A percentile compares a stretch with the other conserved stretches of the same genome.
Conservation (phyloP, 331 rosid genomes). For the Prunus yedoensis region DNA sequence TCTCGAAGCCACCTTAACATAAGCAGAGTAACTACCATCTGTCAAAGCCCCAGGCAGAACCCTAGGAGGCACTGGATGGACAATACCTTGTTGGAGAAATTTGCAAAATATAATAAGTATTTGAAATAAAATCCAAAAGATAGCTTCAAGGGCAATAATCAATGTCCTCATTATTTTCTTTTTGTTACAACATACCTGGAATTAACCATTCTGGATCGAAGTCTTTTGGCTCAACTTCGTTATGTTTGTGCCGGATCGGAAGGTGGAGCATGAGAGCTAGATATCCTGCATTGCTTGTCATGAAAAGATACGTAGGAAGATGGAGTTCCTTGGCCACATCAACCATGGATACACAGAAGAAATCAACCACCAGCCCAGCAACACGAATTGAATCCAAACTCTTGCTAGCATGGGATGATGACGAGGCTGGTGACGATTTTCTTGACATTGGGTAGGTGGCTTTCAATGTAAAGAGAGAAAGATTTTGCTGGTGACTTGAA, state of each 20-base stretch:
- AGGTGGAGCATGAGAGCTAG: constrained; percentile 13
- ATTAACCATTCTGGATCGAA: constrained; percentile 14
- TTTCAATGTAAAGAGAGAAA: constrained; percentile 21
- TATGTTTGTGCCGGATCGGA: background rate
- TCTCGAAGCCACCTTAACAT: constrained; percentile 19
- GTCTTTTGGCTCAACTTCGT: background rate
- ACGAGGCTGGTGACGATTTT: constrained; percentile 28
- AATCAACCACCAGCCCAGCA: constrained; percentile 25
- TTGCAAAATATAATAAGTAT: too few species aligned
- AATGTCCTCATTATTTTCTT: too few species aligned
- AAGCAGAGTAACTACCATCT: constrained; percentile 20
- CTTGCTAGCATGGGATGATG: background rate
- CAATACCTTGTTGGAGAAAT: background rate
- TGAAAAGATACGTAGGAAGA: constrained; percentile 22
- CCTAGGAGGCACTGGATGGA: constrained; percentile 15
- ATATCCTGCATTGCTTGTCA: constrained; percentile 16
- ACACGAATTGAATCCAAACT: constrained; percentile 3
- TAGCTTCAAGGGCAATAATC: too few species aligned
- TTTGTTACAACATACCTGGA: constrained; percentile 1
- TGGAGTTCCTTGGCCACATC: constrained; percentile 18
- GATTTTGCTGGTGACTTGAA: constrained; percentile 10
- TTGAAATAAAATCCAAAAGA: too few species aligned
- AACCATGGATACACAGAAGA: constrained; percentile 21
- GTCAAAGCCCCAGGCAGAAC: constrained; percentile 22
- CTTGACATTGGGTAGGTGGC: constrained; percentile 42